A percentile compares a stretch with the other conserved stretches of the same genome.
phyloP scores from a whole-genome alignment of 2,329 filamentous ascomycete genomes.

The Apiospora phragmitis region DNA sequence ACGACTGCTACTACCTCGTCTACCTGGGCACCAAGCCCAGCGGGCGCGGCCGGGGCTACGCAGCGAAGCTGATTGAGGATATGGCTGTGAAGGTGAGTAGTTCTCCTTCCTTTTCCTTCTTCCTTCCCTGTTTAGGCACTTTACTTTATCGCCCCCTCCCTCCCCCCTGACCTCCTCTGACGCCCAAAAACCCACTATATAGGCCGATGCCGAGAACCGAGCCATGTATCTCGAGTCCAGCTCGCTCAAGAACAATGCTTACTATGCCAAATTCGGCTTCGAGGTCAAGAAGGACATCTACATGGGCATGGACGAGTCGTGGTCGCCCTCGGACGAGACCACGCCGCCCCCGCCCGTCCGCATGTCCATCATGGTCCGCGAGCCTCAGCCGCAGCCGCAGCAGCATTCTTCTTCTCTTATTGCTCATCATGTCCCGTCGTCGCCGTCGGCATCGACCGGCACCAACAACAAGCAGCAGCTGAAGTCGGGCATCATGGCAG shows the following conservation, averaged over 20 bases:
- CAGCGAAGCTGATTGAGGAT: slow-evolving; percentile 68
- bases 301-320: slow-evolving; percentile 37
- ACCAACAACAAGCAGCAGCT: slow-evolving; percentile 25
- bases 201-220: slow-evolving; percentile 68
- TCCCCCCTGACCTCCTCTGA: slow-evolving; percentile 8
- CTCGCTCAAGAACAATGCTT: slow-evolving; percentile 64
- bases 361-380: slow-evolving; percentile 80
- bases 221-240: slow-evolving; percentile 80
- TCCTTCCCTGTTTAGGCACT: too few species aligned
- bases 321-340: slow-evolving; percentile 16
- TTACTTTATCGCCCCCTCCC: too few species aligned
- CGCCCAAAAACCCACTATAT: not conserved
- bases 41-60: slow-evolving; percentile 72
- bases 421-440: not conserved
- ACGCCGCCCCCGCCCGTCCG: slow-evolving; percentile 50
- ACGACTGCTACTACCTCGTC: slow-evolving; percentile 76
- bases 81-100: slow-evolving; percentile 60
- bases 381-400: slow-evolving; percentile 47
- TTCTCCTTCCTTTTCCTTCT: not conserved
- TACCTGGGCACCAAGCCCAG: slow-evolving; percentile 77
- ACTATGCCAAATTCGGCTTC: slow-evolving; percentile 78
- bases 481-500: not conserved
- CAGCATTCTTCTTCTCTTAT: not conserved
- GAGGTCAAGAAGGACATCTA: slow-evolving; percentile 62
- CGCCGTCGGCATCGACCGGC: not conserved